These are phyloP conservation scores for Aspergillaceae sp. DNA, from an alignment of 2,329 filamentous ascomycete species.

Conservation along the genomic window DNA sequence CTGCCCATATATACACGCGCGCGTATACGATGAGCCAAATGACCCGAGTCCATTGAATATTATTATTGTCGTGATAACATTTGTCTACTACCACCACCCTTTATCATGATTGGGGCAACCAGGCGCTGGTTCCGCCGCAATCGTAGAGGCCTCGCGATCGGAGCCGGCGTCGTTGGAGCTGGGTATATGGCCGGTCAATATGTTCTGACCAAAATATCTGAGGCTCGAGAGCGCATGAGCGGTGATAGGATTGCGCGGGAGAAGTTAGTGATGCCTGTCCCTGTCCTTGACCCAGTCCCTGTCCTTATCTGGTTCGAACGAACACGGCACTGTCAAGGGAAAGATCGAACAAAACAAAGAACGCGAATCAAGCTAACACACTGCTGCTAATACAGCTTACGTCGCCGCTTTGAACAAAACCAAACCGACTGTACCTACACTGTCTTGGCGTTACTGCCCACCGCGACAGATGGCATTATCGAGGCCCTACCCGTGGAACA, in stretches of 20 bases:
- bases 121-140: conserved; percentile 90
- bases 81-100: background rate
- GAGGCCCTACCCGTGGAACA: conserved; percentile 83
- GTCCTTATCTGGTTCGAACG: background rate
- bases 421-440: conserved; percentile 98
- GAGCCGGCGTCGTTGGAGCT: conserved; percentile 75
- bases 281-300: background rate
- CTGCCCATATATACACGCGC: too few species aligned
- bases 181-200: conserved; percentile 92
- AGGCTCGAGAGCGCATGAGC: conserved; percentile 92
- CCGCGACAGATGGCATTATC: conserved; percentile 80
- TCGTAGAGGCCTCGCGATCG: conserved; percentile 79
- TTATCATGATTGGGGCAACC: conserved; percentile 58
- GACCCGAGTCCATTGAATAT: too few species aligned
- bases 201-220: conserved; percentile 80
- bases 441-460: conserved; percentile 88
- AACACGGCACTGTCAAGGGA: conserved; percentile 5
- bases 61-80: too few species aligned
- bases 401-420: conserved; percentile 95
- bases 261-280: conserved; percentile 56
- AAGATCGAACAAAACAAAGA: background rate
- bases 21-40: background rate
- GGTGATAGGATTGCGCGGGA: conserved; percentile 93
- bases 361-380: background rate
- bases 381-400: conserved; percentile 52